Evolutionary conservation across 2,329 filamentous ascomycete species (phyloP).

Genomic region (Fusarium ramigenum): DNA sequence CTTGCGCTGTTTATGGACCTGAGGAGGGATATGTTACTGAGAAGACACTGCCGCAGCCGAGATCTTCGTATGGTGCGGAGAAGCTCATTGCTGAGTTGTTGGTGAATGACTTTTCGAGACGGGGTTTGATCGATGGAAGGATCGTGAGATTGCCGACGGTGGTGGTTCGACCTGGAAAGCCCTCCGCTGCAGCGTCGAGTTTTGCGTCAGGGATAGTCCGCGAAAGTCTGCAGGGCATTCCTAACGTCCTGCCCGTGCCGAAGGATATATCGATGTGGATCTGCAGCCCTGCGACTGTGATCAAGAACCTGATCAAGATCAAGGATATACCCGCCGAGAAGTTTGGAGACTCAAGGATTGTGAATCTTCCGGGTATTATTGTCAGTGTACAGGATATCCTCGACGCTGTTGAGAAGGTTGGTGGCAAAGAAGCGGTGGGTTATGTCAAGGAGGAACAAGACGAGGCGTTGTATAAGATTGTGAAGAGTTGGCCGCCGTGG

Average conservation of each 20-base stretch:
- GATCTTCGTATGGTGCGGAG: slow-evolving; percentile 69
- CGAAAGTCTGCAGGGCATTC: slow-evolving; percentile 59
- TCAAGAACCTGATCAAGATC: slow-evolving; percentile 58
- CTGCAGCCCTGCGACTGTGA: slow-evolving; percentile 60
- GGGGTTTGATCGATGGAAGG: slow-evolving; percentile 66
- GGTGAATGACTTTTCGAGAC: slow-evolving; percentile 51
- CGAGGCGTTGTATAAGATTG: slow-evolving; percentile 57
- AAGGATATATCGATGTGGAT: slow-evolving; percentile 60
- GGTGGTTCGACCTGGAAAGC: slow-evolving; percentile 67
- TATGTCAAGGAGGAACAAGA: slow-evolving; percentile 59
- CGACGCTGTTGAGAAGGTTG: slow-evolving; percentile 59
- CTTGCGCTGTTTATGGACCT: slow-evolving; percentile 66
- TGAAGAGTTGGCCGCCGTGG: slow-evolving; percentile 63
- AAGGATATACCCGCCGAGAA: slow-evolving; percentile 53
- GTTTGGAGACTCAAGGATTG: slow-evolving; percentile 52
- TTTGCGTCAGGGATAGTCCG: slow-evolving; percentile 71
- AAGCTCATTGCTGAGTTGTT: slow-evolving; percentile 68
- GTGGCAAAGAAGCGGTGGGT: slow-evolving; percentile 54
- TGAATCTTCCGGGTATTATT: slow-evolving; percentile 62
- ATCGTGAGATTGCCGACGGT: slow-evolving; percentile 68
- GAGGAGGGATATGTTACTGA: slow-evolving; percentile 28
- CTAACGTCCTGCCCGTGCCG: slow-evolving; percentile 58
- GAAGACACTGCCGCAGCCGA: slow-evolving; percentile 53
- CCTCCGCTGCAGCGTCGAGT: slow-evolving; percentile 67
- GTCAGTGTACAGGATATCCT: slow-evolving; percentile 64